Base-by-base conservation (phyloP, 2,329 filamentous ascomycete species). In the Aureobasidium lini region DNA sequence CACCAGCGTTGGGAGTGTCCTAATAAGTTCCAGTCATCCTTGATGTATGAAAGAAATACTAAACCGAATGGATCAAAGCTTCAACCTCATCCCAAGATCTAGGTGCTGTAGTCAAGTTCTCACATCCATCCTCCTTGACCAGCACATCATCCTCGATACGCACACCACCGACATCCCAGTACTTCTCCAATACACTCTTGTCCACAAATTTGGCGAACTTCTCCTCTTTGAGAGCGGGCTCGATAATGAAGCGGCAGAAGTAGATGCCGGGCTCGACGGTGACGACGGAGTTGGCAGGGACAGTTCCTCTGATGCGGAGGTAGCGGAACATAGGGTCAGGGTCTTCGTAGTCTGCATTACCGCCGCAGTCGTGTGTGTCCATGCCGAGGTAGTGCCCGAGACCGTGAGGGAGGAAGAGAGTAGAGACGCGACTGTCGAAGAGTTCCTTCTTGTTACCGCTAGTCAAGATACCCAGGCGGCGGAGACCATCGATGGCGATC, bases 191-290 rank as follows among this genome's bases (percentile, higher is more conserved):
- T 5, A 86, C 80, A 5, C 79, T 76, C 64, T 76, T 75, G 72
- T 92, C 81, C 67, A 94, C 86, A 66, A 82, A 88, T 61, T 79
- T 78, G 40, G 79, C 76, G 69, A 87, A 84, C 59, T 77, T 74
- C 61, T 82, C 78, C 54, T 80, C 77, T 66, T 87, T 78, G 69
- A 89, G 82, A 69, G 85, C 86, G 18, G 83, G 82, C 74, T 90
- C 82, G 61, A 92, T 82, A 63, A 89, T 90, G 58, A 84, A 86
- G 37, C 81, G 79, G 70, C 85, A 87, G 73, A 92, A 92, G 72
- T 92, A 92, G 40, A 86, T 85, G 18, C 94, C 94, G 11, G 94
- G 94, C 77, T 99, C 94, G 40, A 97, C 93, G 0, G 94, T 99
- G 57, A 99, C 86, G 28, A 99, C 90, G 52, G 87, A 87, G 7